A percentile compares a stretch with the other conserved stretches of the same genome.
Conservation (phyloP, 352 stramenopile genomes). For the Phytophthora multivora region DNA sequence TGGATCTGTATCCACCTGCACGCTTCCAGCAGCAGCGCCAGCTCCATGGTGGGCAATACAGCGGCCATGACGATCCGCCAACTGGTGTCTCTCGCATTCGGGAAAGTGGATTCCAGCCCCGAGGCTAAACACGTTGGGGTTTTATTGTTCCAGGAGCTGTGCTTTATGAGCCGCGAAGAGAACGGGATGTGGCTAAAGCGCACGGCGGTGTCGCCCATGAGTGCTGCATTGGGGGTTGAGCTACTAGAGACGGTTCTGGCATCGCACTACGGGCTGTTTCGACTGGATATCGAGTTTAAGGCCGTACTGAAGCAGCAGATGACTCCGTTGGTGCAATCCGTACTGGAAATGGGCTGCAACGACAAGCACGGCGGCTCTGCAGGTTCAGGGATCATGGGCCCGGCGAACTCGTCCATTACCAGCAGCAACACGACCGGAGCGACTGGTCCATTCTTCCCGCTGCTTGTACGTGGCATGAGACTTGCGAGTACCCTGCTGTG, state of each 20-base stretch:
- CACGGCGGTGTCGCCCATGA: conserved; percentile 77
- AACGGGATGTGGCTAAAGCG: conserved; percentile 87
- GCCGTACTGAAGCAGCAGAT: conserved; percentile 85
- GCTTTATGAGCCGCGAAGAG: conserved; percentile 85
- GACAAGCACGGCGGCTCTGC: conserved; percentile 43
- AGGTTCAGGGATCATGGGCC: conserved; percentile 38
- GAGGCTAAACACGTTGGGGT: conserved; percentile 83
- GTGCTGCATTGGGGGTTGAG: conserved; percentile 74
- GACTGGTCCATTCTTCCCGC: conserved; percentile 66
- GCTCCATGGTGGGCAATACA: conserved; percentile 84
- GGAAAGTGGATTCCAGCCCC: conserved; percentile 69
- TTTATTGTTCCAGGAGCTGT: conserved; percentile 88
- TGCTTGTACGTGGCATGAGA: conserved; percentile 84
- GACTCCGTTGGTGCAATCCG: conserved; percentile 67
- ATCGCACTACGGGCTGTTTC: conserved; percentile 67
- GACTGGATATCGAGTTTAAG: conserved; percentile 74
- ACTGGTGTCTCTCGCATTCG: conserved; percentile 86
- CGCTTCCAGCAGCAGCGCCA: conserved; percentile 68
- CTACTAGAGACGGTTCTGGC: conserved; percentile 78
- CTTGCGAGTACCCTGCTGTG: conserved; percentile 77
- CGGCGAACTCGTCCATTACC: conserved; percentile 38
- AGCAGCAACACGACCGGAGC: conserved; percentile 37
- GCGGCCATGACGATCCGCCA: conserved; percentile 89
- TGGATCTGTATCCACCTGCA: conserved; percentile 90
- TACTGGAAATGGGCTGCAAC: conserved; percentile 71